These are phyloP conservation scores for Phalaenopsis hybrid DNA, from an alignment of 116 monocot genomes.

Conservation along the genomic window DNA sequence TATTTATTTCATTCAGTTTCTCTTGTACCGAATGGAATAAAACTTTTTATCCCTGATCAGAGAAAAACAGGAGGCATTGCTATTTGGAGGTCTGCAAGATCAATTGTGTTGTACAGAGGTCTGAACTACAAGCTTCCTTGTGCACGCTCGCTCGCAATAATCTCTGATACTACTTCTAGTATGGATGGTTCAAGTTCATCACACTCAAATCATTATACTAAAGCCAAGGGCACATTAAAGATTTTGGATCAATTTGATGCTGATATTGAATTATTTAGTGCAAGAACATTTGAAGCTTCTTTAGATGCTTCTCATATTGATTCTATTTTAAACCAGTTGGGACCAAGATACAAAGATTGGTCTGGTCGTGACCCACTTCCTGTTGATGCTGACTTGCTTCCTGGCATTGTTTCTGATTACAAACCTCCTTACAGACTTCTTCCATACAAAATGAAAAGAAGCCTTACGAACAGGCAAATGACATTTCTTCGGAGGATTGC, in stretches of 20 bases:
- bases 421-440: conserved; percentile 75
- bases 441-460: conserved; percentile 52
- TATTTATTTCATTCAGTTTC: neutral
- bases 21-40: neutral
- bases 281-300: conserved; percentile 13
- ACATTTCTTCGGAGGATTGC: conserved; percentile 75
- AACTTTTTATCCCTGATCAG: conserved; percentile 35
- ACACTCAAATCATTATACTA: conserved; percentile 2
- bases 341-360: conserved; percentile 88
- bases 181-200: neutral
- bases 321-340: conserved; percentile 63
- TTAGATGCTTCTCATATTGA: conserved; percentile 42
- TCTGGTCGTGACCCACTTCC: conserved; percentile 71
- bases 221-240: neutral
- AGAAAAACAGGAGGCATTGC: conserved; percentile 76
- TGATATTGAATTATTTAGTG: neutral
- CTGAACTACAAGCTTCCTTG: conserved; percentile 79
- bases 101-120: conserved; percentile 73
- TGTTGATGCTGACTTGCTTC: conserved; percentile 94
- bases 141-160: conserved; percentile 44
- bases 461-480: conserved; percentile 59
- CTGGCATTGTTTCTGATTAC: conserved; percentile 61
- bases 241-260: conserved; percentile 14
- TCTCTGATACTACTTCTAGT: conserved; percentile 9
- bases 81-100: conserved; percentile 97